Evolutionary conservation across 768 basidiomycete genomes (phyloP).

Genomic region (Russula ochroleuca): DNA sequence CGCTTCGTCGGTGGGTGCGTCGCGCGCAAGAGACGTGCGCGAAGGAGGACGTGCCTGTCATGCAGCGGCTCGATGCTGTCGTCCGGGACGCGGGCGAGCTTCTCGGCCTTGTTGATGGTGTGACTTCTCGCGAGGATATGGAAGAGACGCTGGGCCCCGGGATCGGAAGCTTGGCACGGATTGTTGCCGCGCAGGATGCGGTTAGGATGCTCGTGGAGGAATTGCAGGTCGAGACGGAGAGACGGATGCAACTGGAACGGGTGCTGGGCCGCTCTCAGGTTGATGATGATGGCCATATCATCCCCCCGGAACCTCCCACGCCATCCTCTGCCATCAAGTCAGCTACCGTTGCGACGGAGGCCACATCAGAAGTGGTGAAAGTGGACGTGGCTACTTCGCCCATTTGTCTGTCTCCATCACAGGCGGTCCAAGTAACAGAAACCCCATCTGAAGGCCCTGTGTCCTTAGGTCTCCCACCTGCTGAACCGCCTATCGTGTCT

Average conservation of each 20-base stretch:
- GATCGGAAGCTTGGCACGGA: conserved; percentile 50
- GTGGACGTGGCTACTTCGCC: conserved; percentile 26
- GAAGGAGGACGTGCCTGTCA: conserved; percentile 18
- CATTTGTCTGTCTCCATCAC: conserved; percentile 13
- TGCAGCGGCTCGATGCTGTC: conserved; percentile 15
- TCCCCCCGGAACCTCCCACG: conserved; percentile 1
- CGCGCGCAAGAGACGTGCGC: conserved; percentile 44
- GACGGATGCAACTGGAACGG: conserved; percentile 45
- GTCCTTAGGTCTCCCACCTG: not conserved
- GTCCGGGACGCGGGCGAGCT: conserved; percentile 25
- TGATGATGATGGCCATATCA: conserved; percentile 11
- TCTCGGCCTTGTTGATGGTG: conserved; percentile 33
- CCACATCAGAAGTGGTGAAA: conserved; percentile 8
- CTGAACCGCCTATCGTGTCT: not conserved
- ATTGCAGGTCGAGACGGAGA: conserved; percentile 51
- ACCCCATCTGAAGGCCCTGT: not conserved
- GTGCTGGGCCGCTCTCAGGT: conserved; percentile 28
- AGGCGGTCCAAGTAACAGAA: not conserved
- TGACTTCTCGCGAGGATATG: conserved; percentile 29
- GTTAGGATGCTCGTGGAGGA: conserved; percentile 54
- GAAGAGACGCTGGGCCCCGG: conserved; percentile 27
- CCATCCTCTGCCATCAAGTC: not conserved
- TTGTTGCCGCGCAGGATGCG: conserved; percentile 46
- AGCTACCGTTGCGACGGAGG: not conserved
- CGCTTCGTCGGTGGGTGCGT: conserved; percentile 53